phyloP scores from a whole-genome alignment of 140 eudicot species.

The Artemisia princeps region DNA sequence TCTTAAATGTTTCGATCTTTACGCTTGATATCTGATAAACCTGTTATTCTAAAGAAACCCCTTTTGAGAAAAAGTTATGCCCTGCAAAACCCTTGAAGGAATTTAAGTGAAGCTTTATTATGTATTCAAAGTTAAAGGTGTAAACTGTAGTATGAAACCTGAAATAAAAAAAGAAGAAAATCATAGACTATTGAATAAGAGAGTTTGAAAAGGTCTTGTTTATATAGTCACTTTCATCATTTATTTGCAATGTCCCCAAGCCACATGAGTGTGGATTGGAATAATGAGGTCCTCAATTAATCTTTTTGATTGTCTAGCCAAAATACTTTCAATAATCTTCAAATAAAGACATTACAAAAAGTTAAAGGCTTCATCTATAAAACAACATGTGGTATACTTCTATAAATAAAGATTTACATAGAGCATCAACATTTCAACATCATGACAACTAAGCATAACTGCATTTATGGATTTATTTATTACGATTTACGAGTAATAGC shows the following conservation, averaged over 20 bases:
- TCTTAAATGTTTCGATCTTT: neutral
- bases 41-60: conserved; percentile 1
- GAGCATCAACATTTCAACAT: conserved; percentile 12
- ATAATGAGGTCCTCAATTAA: conserved; percentile 28
- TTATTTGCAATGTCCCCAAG: conserved; percentile 26
- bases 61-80: conserved; percentile 8
- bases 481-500: neutral
- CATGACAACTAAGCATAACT: conserved; percentile 19
- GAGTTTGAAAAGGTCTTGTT: conserved; percentile 25
- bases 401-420: neutral
- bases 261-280: conserved; percentile 47
- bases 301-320: conserved; percentile 17
- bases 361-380: neutral
- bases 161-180: conserved; percentile 16
- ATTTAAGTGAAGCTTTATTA: conserved; percentile 6
- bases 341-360: neutral
- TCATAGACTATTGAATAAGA: conserved; percentile 11
- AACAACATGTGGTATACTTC: neutral
- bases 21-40: neutral
- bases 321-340: neutral
- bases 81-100: conserved; percentile 12
- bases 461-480: neutral
- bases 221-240: conserved; percentile 29
- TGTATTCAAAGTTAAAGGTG: neutral
- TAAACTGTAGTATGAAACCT: conserved; percentile 3